Base-by-base conservation (phyloP, 345 rosid genomes). In the Brassica rapa region DNA sequence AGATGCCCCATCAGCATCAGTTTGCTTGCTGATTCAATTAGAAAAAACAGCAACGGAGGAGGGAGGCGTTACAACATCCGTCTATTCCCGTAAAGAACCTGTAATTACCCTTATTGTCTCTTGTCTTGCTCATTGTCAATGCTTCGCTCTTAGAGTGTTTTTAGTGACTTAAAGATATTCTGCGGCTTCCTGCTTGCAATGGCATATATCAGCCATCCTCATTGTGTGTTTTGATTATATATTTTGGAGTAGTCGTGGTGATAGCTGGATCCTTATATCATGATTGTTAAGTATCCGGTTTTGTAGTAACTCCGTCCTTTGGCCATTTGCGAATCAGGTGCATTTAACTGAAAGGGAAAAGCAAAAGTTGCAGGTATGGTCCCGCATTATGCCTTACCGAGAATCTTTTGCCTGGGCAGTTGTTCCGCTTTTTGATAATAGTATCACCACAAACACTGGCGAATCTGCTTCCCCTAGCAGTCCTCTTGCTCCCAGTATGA, bases 371-470 rank as follows among this genome's bases (percentile, higher is more conserved):
- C 97, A 88, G 87, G 94, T 91, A 82, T 95, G 98, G 99, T 90
- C 98, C 75, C 93, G 98, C 77, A 88, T 95, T 70, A 93, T 95
- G 99, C 97, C 99, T 80, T 87, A 90, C 87, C 85, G 94, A 72
- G 98, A 95, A 85, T 87, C 99, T 82, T 93, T 95, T 71, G 90
- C 98, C 64, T 95, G 99, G 99, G 97, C 98, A 62, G 86, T 95
- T 78, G 93, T 95, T 87, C 98, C 99, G 5, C 88, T 95, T 77
- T 93, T 95, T 87, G 99, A 95, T 83, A 94, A 87, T 84, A 91
- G 75, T 85, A 81, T 86, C 71, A 88, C 87, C 81, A 85, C 88
- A 66, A 86, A 90, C 79, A 85, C 88, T 70, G 93, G 89, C 72
- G 99, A 94, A 53, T 83, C 96, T 83, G 88, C 96, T 86, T 95